These are phyloP conservation scores for Fusarium aywerte DNA, from an alignment of 2,329 filamentous ascomycete species.

Conservation along the genomic window DNA sequence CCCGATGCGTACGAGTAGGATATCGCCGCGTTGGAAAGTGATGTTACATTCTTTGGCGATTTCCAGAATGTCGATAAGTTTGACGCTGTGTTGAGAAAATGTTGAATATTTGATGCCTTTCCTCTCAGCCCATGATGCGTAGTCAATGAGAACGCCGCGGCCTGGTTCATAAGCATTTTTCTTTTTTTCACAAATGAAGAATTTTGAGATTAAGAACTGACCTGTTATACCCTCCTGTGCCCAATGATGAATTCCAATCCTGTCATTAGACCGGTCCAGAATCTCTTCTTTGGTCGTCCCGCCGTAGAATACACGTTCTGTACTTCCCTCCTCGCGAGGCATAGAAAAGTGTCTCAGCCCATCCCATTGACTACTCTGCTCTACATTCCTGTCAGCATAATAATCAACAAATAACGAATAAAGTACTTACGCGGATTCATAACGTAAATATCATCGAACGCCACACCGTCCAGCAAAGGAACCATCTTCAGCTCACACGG, in stretches of 20 bases:
- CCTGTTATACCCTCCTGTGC: constrained; percentile 53
- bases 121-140: constrained; percentile 55
- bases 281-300: constrained; percentile 60
- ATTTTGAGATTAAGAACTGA: constrained; percentile 34
- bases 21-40: constrained; percentile 61
- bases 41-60: constrained; percentile 55
- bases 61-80: constrained; percentile 45
- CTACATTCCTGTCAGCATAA: not conserved
- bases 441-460: constrained; percentile 62
- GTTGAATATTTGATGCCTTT: constrained; percentile 53
- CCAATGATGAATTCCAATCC: constrained; percentile 62
- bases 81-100: constrained; percentile 55
- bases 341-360: constrained; percentile 61
- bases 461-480: constrained; percentile 57
- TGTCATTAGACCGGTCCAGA: constrained; percentile 53
- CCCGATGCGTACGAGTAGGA: constrained; percentile 65
- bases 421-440: constrained; percentile 56
- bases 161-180: constrained; percentile 41
- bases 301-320: constrained; percentile 59
- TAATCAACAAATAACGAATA: too few relatives aligned
- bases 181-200: fast-evolving
- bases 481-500: constrained; percentile 63
- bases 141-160: constrained; percentile 64
- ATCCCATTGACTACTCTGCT: constrained; percentile 64
- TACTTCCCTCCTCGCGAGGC: constrained; percentile 50